These are phyloP conservation scores for Hygrocybe punicea DNA, from an alignment of 768 basidiomycete species.

Conservation along the genomic window DNA sequence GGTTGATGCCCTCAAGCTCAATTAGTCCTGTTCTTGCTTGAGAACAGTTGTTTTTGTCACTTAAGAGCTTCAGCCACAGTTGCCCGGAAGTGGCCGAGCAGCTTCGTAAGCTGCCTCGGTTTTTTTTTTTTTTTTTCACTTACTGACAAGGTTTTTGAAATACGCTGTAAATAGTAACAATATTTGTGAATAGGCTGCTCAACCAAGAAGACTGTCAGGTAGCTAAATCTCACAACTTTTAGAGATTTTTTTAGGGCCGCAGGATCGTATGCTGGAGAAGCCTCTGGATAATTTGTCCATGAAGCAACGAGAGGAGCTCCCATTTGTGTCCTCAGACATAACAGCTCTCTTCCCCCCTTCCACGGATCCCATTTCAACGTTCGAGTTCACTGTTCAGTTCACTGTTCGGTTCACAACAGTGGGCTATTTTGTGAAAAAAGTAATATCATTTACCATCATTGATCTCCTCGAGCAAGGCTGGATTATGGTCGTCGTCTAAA, in stretches of 20 bases:
- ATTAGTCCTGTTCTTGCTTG: too few relatives aligned
- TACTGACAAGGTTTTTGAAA: too few relatives aligned
- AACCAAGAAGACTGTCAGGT: neutral
- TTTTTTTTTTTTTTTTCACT: too few relatives aligned
- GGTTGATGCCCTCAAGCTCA: too few relatives aligned
- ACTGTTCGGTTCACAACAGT: conserved; percentile 2
- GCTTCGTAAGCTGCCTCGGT: too few relatives aligned
- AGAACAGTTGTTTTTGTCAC: too few relatives aligned
- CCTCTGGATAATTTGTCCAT: too few relatives aligned
- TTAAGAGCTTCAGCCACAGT: too few relatives aligned
- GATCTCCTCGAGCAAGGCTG: conserved; percentile 17
- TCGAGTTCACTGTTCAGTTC: conserved; percentile 1
- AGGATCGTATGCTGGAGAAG: neutral
- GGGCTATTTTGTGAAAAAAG: conserved; percentile 4
- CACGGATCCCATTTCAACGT: conserved; percentile 7
- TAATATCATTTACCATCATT: conserved; percentile 11
- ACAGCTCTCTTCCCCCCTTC: neutral
- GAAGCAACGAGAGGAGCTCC: neutral
- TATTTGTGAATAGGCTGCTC: too few relatives aligned
- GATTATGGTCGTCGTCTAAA: conserved; percentile 18
- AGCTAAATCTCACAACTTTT: neutral
- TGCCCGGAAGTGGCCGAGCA: too few relatives aligned
- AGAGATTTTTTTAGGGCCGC: too few relatives aligned
- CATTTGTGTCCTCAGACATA: neutral
- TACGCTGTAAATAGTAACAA: too few relatives aligned